A percentile compares a stretch with the other conserved stretches of the same genome.
These are phyloP conservation scores for Sugiyamaella neomexicana DNA, from an alignment of 1,139 yeast genomes.

Conservation along the genomic window DNA sequence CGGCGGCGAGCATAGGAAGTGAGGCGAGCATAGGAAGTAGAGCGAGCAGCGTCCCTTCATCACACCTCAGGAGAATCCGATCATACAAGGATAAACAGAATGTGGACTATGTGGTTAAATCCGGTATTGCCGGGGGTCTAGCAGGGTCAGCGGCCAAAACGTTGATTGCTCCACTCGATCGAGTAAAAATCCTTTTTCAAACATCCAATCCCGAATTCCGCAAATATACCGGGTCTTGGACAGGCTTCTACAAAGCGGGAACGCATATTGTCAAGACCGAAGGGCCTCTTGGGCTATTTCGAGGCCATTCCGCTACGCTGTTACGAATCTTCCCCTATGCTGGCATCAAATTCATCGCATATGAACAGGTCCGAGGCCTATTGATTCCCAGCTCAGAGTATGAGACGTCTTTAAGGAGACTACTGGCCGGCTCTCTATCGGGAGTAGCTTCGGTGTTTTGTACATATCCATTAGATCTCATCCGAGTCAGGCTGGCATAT, in stretches of 20 bases:
- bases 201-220: slow-evolving; percentile 89
- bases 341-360: slow-evolving; percentile 94
- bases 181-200: slow-evolving; percentile 92
- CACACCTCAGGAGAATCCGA: neutral
- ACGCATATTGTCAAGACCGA: slow-evolving; percentile 62
- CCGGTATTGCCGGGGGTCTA: slow-evolving; percentile 92
- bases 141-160: slow-evolving; percentile 97
- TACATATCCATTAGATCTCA: slow-evolving; percentile 89
- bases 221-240: slow-evolving; percentile 75
- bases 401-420: slow-evolving; percentile 79
- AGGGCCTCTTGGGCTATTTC: slow-evolving; percentile 83
- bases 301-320: slow-evolving; percentile 93
- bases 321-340: slow-evolving; percentile 95
- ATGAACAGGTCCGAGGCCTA: slow-evolving; percentile 82
- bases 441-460: slow-evolving; percentile 81
- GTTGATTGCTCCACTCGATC: slow-evolving; percentile 89
- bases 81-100: slow-evolving; percentile 61
- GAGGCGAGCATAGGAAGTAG: neutral
- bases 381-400: slow-evolving; percentile 70
- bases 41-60: neutral
- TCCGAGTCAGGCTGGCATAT: slow-evolving; percentile 89
- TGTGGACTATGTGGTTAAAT: slow-evolving; percentile 71
- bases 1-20: neutral
- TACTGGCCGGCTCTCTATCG: slow-evolving; percentile 86
- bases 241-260: slow-evolving; percentile 75